Base-by-base conservation (phyloP, 441 rosid genomes). In the Jatropha multifida region DNA sequence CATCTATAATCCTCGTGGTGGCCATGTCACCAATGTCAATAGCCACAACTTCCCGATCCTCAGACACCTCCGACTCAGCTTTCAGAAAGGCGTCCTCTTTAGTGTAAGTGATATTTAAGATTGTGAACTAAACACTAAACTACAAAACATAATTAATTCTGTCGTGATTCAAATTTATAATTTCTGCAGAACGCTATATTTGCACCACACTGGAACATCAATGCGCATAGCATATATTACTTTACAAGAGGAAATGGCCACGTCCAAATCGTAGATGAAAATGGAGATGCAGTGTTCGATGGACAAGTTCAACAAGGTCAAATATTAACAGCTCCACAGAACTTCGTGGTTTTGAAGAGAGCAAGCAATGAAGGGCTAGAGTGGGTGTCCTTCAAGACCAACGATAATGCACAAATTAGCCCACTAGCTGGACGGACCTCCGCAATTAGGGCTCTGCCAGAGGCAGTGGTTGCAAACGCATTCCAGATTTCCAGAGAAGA, bases 341-440 rank as follows among this genome's bases (percentile, higher is more conserved):
- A 87, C 74, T 91, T 80, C 68, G 83, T 88, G 0, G 87, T 86
- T 23, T 77, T 80, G 75, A 85, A 83, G 76, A 81, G 78, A 48
- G 92, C 93, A 4, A 84, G 84, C 71, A 73, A 60, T 40, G 77
- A 82, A 17, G 85, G 80, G 61, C 83, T 88, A 66, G 75, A 83
- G 44, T 91, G 92, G 92, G 32, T 92, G 0, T 70, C 87, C 4
- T 88, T 92, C 84, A 87, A 86, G 81, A 91, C 97, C 51, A 83
- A 84, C 68, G 88, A 81, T 42, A 81, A 86, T 12, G 93, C 91
- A 0, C 78, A 73, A 65, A 78, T 77, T 69, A 85, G 72, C 78
- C 83, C 83, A 3, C 79, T 91, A 0, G 86, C 92, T 0, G 94
- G 96, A 17, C 72, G 86, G 11, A 85, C 84, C 52, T 91, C 93